Conservation (phyloP, 371 early-diverging fungal species). For the Rhizopus stolonifer region DNA sequence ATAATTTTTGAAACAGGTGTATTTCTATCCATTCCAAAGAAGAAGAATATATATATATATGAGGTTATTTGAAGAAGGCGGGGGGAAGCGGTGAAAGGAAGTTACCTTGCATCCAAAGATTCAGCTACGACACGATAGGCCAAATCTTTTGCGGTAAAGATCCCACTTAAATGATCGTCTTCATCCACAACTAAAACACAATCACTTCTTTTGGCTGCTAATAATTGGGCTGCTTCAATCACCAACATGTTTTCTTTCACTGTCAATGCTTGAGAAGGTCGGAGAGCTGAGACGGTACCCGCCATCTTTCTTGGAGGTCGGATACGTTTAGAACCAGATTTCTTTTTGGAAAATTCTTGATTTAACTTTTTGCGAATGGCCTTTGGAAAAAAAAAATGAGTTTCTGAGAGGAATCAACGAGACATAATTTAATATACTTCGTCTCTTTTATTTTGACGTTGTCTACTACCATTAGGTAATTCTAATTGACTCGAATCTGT, state of each 20-base stretch:
- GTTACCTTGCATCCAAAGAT: constrained; percentile 38
- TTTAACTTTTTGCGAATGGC: constrained; percentile 75
- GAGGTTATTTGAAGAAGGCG: not conserved
- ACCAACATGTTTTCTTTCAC: constrained; percentile 86
- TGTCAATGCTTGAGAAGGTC: constrained; percentile 90
- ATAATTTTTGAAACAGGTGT: constrained; percentile 80
- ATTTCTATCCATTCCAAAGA: no score
- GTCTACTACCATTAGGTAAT: constrained; percentile 32
- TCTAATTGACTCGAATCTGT: constrained; percentile 20
- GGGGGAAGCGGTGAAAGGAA: not conserved
- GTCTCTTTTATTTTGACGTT: constrained; percentile 45
- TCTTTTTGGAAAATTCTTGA: constrained; percentile 69
- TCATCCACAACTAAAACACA: constrained; percentile 89
- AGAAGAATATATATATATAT: no score
- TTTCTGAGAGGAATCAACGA: not conserved
- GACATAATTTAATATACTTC: constrained; percentile 41
- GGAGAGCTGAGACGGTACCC: constrained; percentile 89
- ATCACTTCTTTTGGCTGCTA: constrained; percentile 96
- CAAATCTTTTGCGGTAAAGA: constrained; percentile 74
- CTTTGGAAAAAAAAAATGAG: constrained; percentile 19
- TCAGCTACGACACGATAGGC: constrained; percentile 43
- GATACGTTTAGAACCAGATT: constrained; percentile 28
- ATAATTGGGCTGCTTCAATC: constrained; percentile 91
- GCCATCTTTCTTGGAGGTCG: constrained; percentile 57
- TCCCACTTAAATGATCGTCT: constrained; percentile 91